phyloP scores from a whole-genome alignment of 129 eudicot species.

The Flaveria sonorensis region DNA sequence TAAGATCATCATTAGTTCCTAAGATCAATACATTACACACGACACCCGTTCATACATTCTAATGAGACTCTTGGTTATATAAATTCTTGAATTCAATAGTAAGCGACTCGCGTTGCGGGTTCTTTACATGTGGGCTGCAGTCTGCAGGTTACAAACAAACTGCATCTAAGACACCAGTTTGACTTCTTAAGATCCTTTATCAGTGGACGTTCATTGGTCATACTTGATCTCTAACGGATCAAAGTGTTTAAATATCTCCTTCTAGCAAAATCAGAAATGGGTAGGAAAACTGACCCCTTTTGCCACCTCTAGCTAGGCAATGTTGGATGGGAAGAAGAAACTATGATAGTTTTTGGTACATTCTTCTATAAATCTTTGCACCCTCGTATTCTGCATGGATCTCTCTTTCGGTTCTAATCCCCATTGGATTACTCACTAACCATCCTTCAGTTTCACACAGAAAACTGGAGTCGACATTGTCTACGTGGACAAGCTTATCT shows the following conservation, averaged over 20 bases:
- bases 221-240: slow-evolving; percentile 5
- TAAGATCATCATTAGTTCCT: neutral
- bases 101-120: neutral
- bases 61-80: neutral
- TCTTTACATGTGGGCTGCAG: neutral
- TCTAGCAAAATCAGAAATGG: neutral
- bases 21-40: neutral
- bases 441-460: slow-evolving; percentile 74
- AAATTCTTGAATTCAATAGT: neutral
- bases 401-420: slow-evolving; percentile 92
- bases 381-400: slow-evolving; percentile 93
- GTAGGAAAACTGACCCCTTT: neutral
- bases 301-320: neutral
- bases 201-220: neutral
- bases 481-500: slow-evolving; percentile 49
- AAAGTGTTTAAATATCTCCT: neutral
- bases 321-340: neutral
- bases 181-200: neutral
- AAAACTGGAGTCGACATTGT: slow-evolving; percentile 31
- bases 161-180: slow-evolving; percentile 17
- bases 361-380: slow-evolving; percentile 73
- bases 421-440: slow-evolving; percentile 83
- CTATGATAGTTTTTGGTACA: slow-evolving; percentile 62
- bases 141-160: neutral
- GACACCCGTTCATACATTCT: neutral